phyloP scores from a whole-genome alignment of 1,284 basidiomycete genomes.

The Xerocomus nothofagi region DNA sequence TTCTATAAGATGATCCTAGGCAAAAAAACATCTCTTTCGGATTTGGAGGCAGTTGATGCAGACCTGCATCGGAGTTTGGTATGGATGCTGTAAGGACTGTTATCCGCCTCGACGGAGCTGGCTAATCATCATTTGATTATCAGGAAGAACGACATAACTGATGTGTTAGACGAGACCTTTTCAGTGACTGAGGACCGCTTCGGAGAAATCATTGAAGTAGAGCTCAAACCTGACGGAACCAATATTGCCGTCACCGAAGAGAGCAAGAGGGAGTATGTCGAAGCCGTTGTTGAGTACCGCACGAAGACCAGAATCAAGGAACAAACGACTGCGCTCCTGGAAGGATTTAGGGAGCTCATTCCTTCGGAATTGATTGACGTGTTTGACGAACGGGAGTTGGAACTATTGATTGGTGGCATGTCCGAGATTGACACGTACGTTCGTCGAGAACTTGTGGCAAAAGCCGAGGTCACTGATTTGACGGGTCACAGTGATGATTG shows the following conservation, averaged over 20 bases:
- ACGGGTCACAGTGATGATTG: constrained; percentile 65
- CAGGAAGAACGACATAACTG: constrained; percentile 93
- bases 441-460: not conserved
- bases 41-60: constrained; percentile 89
- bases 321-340: constrained; percentile 96
- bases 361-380: constrained; percentile 95
- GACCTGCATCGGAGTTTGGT: constrained; percentile 89
- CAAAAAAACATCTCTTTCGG: constrained; percentile 83
- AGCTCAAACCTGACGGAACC: constrained; percentile 86
- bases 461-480: constrained; percentile 4
- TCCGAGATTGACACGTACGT: constrained; percentile 94
- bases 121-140: constrained; percentile 10
- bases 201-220: constrained; percentile 93
- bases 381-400: constrained; percentile 97
- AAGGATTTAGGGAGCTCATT: constrained; percentile 93
- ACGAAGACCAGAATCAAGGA: constrained; percentile 92
- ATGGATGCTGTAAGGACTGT: constrained; percentile 88
- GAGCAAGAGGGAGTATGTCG: constrained; percentile 99
- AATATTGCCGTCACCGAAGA: constrained; percentile 90
- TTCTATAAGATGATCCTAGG: constrained; percentile 99
- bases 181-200: constrained; percentile 95
- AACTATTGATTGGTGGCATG: constrained; percentile 97
- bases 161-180: constrained; percentile 94
- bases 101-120: not conserved
- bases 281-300: constrained; percentile 91